phyloP scores from a whole-genome alignment of 2,329 filamentous ascomycete genomes.

The Claviceps sp. region DNA sequence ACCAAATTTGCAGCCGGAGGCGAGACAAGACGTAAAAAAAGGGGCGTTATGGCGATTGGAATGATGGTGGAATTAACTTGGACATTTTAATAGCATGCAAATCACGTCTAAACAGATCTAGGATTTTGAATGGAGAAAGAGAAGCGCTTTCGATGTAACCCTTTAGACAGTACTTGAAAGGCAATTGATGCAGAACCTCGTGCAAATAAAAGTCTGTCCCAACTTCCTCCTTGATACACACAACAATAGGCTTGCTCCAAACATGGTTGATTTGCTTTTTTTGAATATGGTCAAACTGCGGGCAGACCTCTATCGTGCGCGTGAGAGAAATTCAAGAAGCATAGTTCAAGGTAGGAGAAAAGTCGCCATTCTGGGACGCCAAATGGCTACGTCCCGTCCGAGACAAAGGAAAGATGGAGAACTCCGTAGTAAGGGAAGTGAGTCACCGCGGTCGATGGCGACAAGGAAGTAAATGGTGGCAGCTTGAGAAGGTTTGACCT shows the following conservation, averaged over 20 bases:
- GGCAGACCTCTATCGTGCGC: background rate
- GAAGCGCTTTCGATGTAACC: constrained; percentile 19
- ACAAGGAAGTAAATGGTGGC: background rate
- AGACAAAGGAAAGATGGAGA: background rate
- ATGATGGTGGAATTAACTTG: background rate
- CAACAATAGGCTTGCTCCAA: background rate
- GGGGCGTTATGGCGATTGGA: constrained; percentile 1
- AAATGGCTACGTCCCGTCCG: background rate
- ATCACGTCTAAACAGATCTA: constrained; percentile 18
- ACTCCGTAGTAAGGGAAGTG: background rate
- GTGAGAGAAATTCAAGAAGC: background rate
- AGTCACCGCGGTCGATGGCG: background rate
- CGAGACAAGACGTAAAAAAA: background rate
- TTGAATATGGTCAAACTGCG: background rate
- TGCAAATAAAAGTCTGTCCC: background rate
- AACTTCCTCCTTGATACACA: background rate
- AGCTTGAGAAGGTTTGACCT: background rate
- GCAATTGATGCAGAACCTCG: background rate
- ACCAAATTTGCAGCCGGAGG: background rate
- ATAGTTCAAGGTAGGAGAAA: background rate
- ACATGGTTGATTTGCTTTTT: background rate
- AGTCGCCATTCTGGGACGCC: background rate
- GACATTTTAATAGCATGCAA: constrained; percentile 4
- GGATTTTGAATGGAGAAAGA: constrained; percentile 16
- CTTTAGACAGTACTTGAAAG: constrained; percentile 2